phyloP scores from a whole-genome alignment of 768 basidiomycete species.

The Baorangia bicolor region DNA sequence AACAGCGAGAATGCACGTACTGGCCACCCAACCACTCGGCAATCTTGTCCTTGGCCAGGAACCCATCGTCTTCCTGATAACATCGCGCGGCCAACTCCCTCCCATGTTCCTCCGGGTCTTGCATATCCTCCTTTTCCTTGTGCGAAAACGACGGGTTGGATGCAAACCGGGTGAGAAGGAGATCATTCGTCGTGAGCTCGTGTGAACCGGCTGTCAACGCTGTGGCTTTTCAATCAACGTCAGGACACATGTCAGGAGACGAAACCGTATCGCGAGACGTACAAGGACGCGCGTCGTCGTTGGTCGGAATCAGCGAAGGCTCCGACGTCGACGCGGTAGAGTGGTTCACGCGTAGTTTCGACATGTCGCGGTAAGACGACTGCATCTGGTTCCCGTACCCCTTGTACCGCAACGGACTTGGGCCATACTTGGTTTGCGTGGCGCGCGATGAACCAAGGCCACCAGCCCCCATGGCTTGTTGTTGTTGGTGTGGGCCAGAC shows the following conservation, averaged over 20 bases:
- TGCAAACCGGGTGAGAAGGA: conserved; percentile 44
- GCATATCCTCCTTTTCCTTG: conserved; percentile 56
- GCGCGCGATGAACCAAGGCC: conserved; percentile 33
- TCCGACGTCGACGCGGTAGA: conserved; percentile 78
- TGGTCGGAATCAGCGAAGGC: conserved; percentile 65
- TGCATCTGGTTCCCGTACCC: conserved; percentile 37
- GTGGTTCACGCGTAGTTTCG: conserved; percentile 59
- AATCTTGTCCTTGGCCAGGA: conserved; percentile 81
- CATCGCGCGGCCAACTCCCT: conserved; percentile 74
- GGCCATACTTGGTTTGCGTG: conserved; percentile 36
- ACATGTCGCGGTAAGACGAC: conserved; percentile 38
- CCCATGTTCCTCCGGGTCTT: conserved; percentile 62
- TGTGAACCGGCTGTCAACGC: conserved; percentile 41
- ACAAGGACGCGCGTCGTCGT: conserved; percentile 52
- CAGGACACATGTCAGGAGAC: conserved; percentile 17
- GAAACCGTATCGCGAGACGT: conserved; percentile 28
- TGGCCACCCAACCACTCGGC: conserved; percentile 94
- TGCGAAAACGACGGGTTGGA: conserved; percentile 37
- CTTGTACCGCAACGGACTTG: conserved; percentile 46
- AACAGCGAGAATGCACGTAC: conserved; percentile 52
- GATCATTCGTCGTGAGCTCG: conserved; percentile 55
- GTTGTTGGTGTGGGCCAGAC: conserved; percentile 25
- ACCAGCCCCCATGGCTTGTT: conserved; percentile 16
- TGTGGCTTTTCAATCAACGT: conserved; percentile 2
- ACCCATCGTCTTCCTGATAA: conserved; percentile 84